These are phyloP conservation scores for Epichloe uncinata DNA, from an alignment of 2,329 filamentous ascomycete species.

Conservation along the genomic window DNA sequence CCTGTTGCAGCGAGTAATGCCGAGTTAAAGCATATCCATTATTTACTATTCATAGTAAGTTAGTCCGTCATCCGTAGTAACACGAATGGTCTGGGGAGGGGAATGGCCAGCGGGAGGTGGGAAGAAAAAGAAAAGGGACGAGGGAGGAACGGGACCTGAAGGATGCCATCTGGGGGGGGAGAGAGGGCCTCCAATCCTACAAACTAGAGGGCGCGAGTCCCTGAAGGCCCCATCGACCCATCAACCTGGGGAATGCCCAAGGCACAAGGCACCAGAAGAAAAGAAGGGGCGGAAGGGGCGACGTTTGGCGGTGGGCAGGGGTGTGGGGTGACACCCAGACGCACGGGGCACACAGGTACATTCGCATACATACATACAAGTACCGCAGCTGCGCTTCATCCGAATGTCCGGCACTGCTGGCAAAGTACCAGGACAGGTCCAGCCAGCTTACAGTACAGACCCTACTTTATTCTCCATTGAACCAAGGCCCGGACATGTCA, in stretches of 20 bases:
- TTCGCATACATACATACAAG: too few relatives aligned
- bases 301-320: not conserved
- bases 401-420: too few relatives aligned
- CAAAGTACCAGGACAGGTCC: too few relatives aligned
- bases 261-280: not conserved
- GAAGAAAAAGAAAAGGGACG: not conserved
- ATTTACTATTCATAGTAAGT: too few relatives aligned
- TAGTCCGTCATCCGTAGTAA: not conserved
- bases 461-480: not conserved
- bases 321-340: conserved; percentile 2
- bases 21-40: too few relatives aligned
- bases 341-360: not conserved
- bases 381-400: too few relatives aligned
- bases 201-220: not conserved
- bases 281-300: conserved; percentile 2
- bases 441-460: not conserved
- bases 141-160: conserved; percentile 2
- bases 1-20: too few relatives aligned
- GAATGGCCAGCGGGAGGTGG: not conserved
- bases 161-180: not conserved
- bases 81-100: not conserved
- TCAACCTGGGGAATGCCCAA: conserved; percentile 2
- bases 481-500: not conserved
- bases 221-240: not conserved
- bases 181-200: not conserved